These are phyloP conservation scores for Volvox reticuliferus DNA, from an alignment of 139 green algal genomes.

Conservation along the genomic window DNA sequence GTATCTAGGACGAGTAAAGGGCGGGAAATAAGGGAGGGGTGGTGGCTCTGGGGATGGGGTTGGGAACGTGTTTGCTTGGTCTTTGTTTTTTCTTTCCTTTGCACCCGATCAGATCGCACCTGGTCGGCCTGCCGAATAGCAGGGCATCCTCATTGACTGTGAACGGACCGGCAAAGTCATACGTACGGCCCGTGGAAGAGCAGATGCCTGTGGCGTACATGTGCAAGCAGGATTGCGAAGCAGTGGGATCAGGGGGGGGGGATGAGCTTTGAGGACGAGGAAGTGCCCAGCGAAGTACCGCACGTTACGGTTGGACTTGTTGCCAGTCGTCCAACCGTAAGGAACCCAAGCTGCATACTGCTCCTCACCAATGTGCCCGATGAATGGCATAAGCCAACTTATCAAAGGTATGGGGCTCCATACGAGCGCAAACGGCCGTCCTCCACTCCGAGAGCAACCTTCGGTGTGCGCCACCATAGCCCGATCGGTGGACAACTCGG, in stretches of 20 bases:
- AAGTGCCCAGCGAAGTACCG: too few species aligned
- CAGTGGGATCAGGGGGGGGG: too few species aligned
- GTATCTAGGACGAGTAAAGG: background rate
- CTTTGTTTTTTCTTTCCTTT: too few species aligned
- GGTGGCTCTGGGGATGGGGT: too few species aligned
- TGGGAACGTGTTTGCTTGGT: too few species aligned
- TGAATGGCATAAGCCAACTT: conserved; percentile 65
- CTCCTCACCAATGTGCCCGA: conserved; percentile 62
- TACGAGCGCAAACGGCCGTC: conserved; percentile 52
- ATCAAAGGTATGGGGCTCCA: conserved; percentile 72
- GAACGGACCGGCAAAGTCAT: conserved; percentile 65
- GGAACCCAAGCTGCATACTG: too few species aligned
- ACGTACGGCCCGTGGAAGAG: conserved; percentile 44
- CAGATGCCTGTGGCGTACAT: conserved; percentile 20
- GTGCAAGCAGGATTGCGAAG: background rate
- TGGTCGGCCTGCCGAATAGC: conserved; percentile 57
- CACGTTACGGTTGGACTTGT: too few species aligned
- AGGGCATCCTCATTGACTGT: conserved; percentile 49
- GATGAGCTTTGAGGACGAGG: too few species aligned
- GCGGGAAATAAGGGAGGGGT: too few species aligned
- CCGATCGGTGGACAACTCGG: too few species aligned
- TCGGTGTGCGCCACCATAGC: background rate
- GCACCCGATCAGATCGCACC: background rate
- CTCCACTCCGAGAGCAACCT: conserved; percentile 14
- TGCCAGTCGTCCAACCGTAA: too few species aligned